Evolutionary conservation across 2,329 filamentous ascomycete species (phyloP).

Genomic region (Cucurbitaria berberidis): DNA sequence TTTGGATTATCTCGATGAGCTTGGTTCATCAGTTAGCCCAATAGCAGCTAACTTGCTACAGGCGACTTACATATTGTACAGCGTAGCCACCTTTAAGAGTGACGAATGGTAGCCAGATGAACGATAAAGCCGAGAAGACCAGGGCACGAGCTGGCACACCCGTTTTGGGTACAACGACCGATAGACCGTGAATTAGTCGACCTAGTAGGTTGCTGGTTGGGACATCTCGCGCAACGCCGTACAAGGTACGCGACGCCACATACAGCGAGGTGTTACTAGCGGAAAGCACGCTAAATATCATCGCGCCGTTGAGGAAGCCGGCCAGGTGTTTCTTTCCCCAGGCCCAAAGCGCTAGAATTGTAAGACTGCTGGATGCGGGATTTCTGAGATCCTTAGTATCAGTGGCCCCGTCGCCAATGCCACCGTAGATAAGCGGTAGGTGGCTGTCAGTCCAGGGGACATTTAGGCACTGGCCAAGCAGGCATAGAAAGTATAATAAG

Average conservation of each 20-base stretch:
- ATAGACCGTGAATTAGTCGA: background rate
- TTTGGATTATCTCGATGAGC: background rate
- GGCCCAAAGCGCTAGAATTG: slow-evolving; percentile 2
- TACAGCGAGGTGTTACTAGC: slow-evolving; percentile 5
- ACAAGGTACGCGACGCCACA: slow-evolving; percentile 4
- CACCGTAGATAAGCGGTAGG: slow-evolving; percentile 2
- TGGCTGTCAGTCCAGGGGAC: background rate
- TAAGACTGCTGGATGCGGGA: background rate
- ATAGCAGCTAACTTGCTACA: background rate
- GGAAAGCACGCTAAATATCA: slow-evolving; percentile 5
- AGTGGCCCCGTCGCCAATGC: slow-evolving; percentile 2
- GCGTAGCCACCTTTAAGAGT: background rate
- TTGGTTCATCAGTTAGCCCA: background rate
- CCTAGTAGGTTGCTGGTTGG: background rate
- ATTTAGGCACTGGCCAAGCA: background rate
- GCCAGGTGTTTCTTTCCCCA: slow-evolving; percentile 1
- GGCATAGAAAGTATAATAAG: background rate
- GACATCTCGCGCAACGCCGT: slow-evolving; percentile 4
- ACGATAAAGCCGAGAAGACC: background rate
- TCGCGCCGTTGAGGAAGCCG: slow-evolving; percentile 6
- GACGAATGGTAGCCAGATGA: background rate
- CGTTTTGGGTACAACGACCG: background rate
- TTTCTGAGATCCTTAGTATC: background rate
- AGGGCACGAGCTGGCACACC: background rate
- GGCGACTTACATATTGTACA: background rate